Conservation (phyloP, 75 land plant genomes). For the Sequoiadendron giganteum region DNA sequence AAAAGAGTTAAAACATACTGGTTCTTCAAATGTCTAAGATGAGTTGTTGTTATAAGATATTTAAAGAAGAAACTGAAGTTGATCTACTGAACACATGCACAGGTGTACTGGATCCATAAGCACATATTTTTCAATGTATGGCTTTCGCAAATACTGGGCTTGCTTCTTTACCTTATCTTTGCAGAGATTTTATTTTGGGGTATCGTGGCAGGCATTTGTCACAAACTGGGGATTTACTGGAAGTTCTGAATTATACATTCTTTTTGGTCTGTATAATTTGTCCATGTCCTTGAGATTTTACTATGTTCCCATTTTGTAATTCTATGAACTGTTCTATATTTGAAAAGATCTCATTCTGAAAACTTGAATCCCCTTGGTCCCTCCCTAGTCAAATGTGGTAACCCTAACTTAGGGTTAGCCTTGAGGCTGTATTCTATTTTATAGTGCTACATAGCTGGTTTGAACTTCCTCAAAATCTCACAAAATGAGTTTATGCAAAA, state of each 20-base stretch:
- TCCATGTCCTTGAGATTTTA: neutral
- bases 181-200: slow-evolving; percentile 57
- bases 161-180: slow-evolving; percentile 53
- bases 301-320: neutral
- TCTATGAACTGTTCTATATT: neutral
- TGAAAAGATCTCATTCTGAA: neutral
- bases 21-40: neutral
- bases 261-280: neutral
- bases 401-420: too few species aligned
- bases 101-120: slow-evolving; percentile 63
- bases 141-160: slow-evolving; percentile 49
- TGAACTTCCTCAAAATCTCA: too few species aligned
- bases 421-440: too few species aligned
- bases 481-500: too few species aligned
- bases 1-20: neutral
- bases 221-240: slow-evolving; percentile 61
- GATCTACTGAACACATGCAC: neutral
- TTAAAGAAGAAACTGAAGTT: neutral
- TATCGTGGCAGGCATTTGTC: slow-evolving; percentile 50
- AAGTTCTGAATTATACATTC: slow-evolving; percentile 26
- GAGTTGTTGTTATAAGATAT: neutral
- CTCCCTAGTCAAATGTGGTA: too few species aligned
- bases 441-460: too few species aligned
- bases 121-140: slow-evolving; percentile 55
- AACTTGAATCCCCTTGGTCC: too few species aligned